Evolutionary conservation across 805 yeast genomes (phyloP).

Genomic region (Ogataea paraovalis): DNA sequence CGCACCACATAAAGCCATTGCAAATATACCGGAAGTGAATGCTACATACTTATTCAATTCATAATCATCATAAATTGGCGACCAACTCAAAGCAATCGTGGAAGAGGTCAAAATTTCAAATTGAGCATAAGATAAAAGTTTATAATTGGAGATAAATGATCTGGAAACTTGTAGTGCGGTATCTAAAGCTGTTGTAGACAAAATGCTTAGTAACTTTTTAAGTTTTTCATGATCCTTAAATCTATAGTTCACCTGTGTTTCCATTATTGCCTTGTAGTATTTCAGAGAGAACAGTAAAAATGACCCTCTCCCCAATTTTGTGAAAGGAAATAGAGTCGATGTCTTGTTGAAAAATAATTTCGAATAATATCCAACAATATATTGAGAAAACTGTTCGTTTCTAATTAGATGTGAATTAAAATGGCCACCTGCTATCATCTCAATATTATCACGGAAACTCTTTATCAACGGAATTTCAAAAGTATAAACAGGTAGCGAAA

Average conservation of each 20-base stretch:
- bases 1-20: slow-evolving; percentile 14
- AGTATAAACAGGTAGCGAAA: slow-evolving; percentile 6
- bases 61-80: slow-evolving; percentile 10
- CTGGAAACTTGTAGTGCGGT: slow-evolving; percentile 7
- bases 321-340: slow-evolving; percentile 6
- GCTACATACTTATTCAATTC: slow-evolving; percentile 7
- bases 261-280: slow-evolving; percentile 5
- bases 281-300: slow-evolving; percentile 7
- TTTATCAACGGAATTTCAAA: slow-evolving; percentile 1
- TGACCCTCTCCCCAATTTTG: slow-evolving; percentile 6
- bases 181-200: slow-evolving; percentile 4
- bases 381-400: slow-evolving; percentile 8
- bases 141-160: slow-evolving; percentile 6
- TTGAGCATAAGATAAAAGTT: slow-evolving; percentile 8
- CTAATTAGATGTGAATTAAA: background rate
- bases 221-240: slow-evolving; percentile 1
- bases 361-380: slow-evolving; percentile 5
- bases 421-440: background rate
- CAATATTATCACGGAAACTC: background rate
- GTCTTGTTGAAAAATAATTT: slow-evolving; percentile 6
- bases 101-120: slow-evolving; percentile 12
- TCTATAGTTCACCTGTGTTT: slow-evolving; percentile 2
- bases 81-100: slow-evolving; percentile 10
- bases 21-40: slow-evolving; percentile 18
- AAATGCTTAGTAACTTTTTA: slow-evolving; percentile 1